phyloP scores from a whole-genome alignment of 2,329 filamentous ascomycete genomes.

The Mycosphaerella sp. region DNA sequence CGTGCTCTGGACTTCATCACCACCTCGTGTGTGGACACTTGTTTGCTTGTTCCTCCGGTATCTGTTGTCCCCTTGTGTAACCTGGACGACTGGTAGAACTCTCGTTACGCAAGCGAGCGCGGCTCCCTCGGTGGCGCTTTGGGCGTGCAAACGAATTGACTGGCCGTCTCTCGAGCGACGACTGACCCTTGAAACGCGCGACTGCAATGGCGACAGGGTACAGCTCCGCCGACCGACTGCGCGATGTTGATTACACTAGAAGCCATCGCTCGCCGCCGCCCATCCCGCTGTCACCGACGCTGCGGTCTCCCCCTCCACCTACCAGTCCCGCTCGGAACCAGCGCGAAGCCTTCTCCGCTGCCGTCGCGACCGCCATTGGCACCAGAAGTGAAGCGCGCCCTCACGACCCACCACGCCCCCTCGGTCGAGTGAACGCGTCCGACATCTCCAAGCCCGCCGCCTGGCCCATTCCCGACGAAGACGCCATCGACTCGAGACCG shows the following conservation, averaged over 20 bases:
- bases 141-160: constrained; percentile 6
- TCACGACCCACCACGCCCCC: neutral
- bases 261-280: constrained; percentile 22
- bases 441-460: neutral
- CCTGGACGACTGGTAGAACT: neutral
- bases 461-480: constrained; percentile 1
- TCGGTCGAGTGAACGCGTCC: neutral
- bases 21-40: neutral
- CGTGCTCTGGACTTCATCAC: neutral
- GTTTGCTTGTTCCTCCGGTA: neutral
- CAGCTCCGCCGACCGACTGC: constrained; percentile 16
- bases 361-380: constrained; percentile 7
- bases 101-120: constrained; percentile 3
- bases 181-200: constrained; percentile 12
- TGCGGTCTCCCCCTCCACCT: constrained; percentile 6
- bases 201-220: constrained; percentile 21
- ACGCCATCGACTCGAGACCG: neutral
- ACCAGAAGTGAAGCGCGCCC: constrained; percentile 1
- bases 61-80: constrained; percentile 1
- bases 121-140: constrained; percentile 7
- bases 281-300: constrained; percentile 9
- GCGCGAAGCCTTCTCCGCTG: constrained; percentile 7
- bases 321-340: neutral
- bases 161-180: neutral
- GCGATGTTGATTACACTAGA: constrained; percentile 22